A percentile compares a stretch with the other conserved stretches of the same genome.
Evolutionary conservation across 164 flowering plant genomes (phyloP).

Genomic region (Macadamia integrifolia): DNA sequence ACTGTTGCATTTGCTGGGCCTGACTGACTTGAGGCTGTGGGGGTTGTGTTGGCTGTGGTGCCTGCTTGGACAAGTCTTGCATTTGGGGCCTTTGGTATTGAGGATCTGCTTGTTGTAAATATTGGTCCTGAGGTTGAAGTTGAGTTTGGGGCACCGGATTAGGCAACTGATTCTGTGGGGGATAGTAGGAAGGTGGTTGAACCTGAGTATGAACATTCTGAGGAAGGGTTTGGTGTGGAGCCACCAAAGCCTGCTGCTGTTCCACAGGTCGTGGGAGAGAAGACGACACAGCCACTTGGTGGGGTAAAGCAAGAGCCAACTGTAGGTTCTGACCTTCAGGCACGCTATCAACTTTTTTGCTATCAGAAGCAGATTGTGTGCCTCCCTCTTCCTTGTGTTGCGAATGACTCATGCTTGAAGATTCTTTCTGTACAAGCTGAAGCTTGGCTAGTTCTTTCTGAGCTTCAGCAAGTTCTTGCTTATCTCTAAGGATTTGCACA

Average conservation of each 20-base stretch:
- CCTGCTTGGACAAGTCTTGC: constrained; percentile 37
- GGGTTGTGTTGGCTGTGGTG: constrained; percentile 39
- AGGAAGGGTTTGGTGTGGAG: constrained; percentile 39
- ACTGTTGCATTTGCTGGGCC: constrained; percentile 33
- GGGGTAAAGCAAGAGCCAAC: constrained; percentile 80
- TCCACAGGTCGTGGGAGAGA: constrained; percentile 29
- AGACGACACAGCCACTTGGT: constrained; percentile 46
- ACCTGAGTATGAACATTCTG: constrained; percentile 32
- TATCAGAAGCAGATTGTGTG: constrained; percentile 37
- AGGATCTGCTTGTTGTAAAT: constrained; percentile 44
- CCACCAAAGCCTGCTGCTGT: constrained; percentile 42
- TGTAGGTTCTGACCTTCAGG: constrained; percentile 58
- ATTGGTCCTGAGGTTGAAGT: constrained; percentile 41
- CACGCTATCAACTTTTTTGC: constrained; percentile 36
- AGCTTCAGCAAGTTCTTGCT: constrained; percentile 88
- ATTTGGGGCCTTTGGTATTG: constrained; percentile 50
- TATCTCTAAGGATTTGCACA: constrained; percentile 87
- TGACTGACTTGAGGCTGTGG: constrained; percentile 47
- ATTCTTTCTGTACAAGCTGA: constrained; percentile 69
- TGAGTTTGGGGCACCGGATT: constrained; percentile 35
- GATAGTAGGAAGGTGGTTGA: constrained; percentile 54
- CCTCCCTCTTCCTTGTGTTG: constrained; percentile 47
- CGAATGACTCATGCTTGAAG: constrained; percentile 34
- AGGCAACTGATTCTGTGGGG: constrained; percentile 44
- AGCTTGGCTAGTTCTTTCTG: constrained; percentile 90